Percentiles rank a stretch among this genome's conserved stretches.
phyloP scores from a whole-genome alignment of 2,329 filamentous ascomycete genomes.

The Diaporthe nobilis region DNA sequence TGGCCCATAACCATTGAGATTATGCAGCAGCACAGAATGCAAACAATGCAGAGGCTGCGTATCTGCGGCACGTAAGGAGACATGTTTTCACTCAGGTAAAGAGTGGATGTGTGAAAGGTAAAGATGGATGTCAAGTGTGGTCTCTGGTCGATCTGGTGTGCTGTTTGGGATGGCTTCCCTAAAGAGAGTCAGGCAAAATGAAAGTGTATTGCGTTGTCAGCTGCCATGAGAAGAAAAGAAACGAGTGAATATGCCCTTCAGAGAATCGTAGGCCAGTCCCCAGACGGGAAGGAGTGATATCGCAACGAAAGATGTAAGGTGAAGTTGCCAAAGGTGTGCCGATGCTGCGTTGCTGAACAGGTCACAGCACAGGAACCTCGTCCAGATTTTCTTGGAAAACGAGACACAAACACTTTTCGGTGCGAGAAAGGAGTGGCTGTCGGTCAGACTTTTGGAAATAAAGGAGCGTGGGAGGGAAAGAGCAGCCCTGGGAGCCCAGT shows the following conservation, averaged over 20 bases:
- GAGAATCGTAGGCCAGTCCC: too few species aligned
- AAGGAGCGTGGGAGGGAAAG: neutral
- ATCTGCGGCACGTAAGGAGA: neutral
- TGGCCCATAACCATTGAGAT: slow-evolving; percentile 42
- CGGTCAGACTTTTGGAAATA: neutral
- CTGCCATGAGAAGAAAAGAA: neutral
- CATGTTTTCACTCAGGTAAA: slow-evolving; percentile 22
- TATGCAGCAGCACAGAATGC: slow-evolving; percentile 38
- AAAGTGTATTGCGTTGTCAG: neutral
- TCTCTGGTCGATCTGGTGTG: neutral
- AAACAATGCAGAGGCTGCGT: slow-evolving; percentile 9
- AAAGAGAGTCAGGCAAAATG: neutral
- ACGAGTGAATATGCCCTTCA: neutral
- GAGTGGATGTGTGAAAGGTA: neutral
- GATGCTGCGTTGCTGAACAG: neutral
- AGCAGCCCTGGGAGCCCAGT: neutral
- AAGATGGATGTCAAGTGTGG: neutral
- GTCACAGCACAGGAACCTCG: neutral
- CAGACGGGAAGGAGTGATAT: neutral
- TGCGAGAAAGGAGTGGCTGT: neutral
- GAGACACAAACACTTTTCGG: neutral
- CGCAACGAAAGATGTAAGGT: neutral
- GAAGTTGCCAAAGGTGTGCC: neutral
- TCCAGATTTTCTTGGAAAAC: neutral
- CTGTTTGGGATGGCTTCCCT: neutral